Evolutionary conservation across 805 yeast species (phyloP).

Genomic region (Schwanniomyces sp.): DNA sequence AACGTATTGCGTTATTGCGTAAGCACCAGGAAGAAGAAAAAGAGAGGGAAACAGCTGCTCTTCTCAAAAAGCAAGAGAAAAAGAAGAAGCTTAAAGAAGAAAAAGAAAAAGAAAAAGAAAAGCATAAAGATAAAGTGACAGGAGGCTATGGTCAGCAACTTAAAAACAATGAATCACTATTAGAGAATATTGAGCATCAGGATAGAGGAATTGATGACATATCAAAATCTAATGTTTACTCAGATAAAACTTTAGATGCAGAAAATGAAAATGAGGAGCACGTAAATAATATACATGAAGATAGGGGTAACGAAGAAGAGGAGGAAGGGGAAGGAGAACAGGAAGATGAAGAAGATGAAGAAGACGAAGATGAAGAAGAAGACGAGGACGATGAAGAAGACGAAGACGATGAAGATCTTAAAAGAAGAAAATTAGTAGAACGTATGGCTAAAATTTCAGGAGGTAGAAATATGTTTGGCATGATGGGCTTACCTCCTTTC

Average conservation of each 20-base stretch:
- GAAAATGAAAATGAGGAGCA: conserved; percentile 13
- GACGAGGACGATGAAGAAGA: conserved; percentile 56
- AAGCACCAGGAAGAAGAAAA: conserved; percentile 79
- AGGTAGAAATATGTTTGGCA: conserved; percentile 76
- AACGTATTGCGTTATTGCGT: conserved; percentile 81
- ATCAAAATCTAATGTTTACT: neutral
- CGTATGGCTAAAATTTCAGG: conserved; percentile 97
- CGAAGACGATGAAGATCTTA: conserved; percentile 73
- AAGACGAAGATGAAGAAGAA: conserved; percentile 35
- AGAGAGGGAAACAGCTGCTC: conserved; percentile 63
- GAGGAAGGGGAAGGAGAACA: conserved; percentile 11
- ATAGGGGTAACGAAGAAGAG: neutral
- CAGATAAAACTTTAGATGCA: conserved; percentile 7
- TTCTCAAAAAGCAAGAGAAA: conserved; percentile 51
- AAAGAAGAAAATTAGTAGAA: conserved; percentile 76
- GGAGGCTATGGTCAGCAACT: neutral
- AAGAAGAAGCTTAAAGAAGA: conserved; percentile 42
- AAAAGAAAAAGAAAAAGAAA: conserved; percentile 15
- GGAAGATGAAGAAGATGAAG: conserved; percentile 6
- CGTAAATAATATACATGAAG: conserved; percentile 11
- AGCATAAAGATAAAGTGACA: neutral
- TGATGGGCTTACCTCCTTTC: conserved; percentile 55
- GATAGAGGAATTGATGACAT: conserved; percentile 5
- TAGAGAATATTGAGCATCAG: neutral
- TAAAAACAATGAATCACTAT: neutral